These are phyloP conservation scores for Candida arabinofermentans DNA, from an alignment of 805 yeast genomes.

Conservation along the genomic window DNA sequence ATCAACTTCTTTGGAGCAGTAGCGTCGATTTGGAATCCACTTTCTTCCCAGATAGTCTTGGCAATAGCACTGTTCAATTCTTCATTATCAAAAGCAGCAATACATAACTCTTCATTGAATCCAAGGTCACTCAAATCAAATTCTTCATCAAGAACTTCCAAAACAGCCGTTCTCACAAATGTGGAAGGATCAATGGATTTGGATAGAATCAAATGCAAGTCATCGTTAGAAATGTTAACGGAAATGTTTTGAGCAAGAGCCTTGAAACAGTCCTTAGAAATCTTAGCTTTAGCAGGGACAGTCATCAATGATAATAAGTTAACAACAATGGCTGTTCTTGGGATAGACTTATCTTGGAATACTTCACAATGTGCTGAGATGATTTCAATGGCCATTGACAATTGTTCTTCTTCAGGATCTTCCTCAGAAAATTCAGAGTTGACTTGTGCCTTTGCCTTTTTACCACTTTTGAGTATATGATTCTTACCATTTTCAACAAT, in stretches of 20 bases:
- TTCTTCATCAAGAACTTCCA: conserved; percentile 85
- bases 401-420: conserved; percentile 84
- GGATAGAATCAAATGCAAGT: conserved; percentile 53
- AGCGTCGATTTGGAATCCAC: conserved; percentile 42
- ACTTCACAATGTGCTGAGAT: conserved; percentile 63
- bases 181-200: conserved; percentile 56
- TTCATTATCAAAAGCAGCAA: conserved; percentile 72
- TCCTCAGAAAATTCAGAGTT: conserved; percentile 75
- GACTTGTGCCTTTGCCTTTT: conserved; percentile 40
- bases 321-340: conserved; percentile 60
- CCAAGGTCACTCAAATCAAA: conserved; percentile 51
- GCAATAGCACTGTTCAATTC: conserved; percentile 62
- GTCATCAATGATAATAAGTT: conserved; percentile 64
- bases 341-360: conserved; percentile 63
- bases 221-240: conserved; percentile 50
- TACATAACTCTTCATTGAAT: conserved; percentile 58
- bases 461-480: conserved; percentile 49
- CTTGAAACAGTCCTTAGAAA: conserved; percentile 78
- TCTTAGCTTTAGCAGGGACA: conserved; percentile 72
- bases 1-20: conserved; percentile 46
- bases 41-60: conserved; percentile 81
- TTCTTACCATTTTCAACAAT: conserved; percentile 65
- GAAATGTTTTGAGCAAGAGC: conserved; percentile 76
- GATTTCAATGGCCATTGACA: conserved; percentile 72
- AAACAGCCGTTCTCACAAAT: conserved; percentile 72